phyloP scores from a whole-genome alignment of 2,329 filamentous ascomycete species.

The Arthroderma sp. region DNA sequence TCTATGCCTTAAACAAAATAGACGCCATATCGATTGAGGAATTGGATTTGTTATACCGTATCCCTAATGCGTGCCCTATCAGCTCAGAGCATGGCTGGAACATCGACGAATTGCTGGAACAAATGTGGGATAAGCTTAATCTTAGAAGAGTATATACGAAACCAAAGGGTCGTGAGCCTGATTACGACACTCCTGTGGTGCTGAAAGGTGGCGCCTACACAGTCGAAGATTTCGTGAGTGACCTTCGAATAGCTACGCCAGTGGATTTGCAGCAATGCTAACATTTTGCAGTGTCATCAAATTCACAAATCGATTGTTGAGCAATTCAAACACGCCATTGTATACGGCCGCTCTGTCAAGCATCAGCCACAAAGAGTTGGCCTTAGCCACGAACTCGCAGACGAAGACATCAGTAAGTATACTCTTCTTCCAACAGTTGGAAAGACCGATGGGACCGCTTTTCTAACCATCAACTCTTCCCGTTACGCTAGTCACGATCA shows the following conservation, averaged over 20 bases:
- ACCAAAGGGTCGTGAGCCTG: slow-evolving; percentile 86
- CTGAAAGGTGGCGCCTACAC: slow-evolving; percentile 70
- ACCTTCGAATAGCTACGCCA: slow-evolving; percentile 1
- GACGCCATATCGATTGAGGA: slow-evolving; percentile 97
- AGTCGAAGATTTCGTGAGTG: slow-evolving; percentile 89
- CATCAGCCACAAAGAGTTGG: slow-evolving; percentile 96
- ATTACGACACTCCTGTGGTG: slow-evolving; percentile 86
- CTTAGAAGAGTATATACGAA: slow-evolving; percentile 93
- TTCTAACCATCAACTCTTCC: background rate
- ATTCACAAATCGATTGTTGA: slow-evolving; percentile 95
- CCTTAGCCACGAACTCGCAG: slow-evolving; percentile 75
- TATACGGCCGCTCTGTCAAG: slow-evolving; percentile 96
- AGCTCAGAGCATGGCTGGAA: slow-evolving; percentile 98
- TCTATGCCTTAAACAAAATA: slow-evolving; percentile 98
- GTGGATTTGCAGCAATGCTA: background rate
- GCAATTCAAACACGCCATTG: slow-evolving; percentile 87
- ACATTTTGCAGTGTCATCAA: slow-evolving; percentile 61
- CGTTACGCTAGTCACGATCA: slow-evolving; percentile 19
- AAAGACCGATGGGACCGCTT: too few species aligned
- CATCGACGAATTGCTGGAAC: slow-evolving; percentile 87
- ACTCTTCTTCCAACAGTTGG: too few species aligned
- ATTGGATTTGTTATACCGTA: slow-evolving; percentile 86
- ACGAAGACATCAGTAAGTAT: slow-evolving; percentile 86
- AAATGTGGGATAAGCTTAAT: slow-evolving; percentile 96
- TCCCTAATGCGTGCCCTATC: slow-evolving; percentile 93